A percentile compares a stretch with the other conserved stretches of the same genome.
phyloP scores from a whole-genome alignment of 495 filamentous ascomycete species.

The Aspergillus avenaceus region DNA sequence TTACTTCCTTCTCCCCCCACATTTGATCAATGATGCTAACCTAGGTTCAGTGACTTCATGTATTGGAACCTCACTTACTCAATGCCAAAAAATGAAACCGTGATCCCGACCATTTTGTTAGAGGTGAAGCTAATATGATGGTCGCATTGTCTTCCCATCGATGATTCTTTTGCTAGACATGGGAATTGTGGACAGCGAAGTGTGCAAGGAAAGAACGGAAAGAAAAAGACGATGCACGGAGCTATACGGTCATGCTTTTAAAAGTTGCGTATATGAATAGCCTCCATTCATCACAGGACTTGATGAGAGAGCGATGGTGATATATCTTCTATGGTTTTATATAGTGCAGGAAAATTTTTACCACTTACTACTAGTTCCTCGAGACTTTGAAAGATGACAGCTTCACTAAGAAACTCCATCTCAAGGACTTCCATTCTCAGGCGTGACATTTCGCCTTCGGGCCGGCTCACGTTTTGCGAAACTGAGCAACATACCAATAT shows the following conservation, averaged over 20 bases:
- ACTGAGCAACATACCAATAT: conserved; percentile 66
- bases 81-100: conserved; percentile 24
- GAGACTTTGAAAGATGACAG: neutral
- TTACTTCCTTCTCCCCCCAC: too few species aligned
- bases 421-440: neutral
- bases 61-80: conserved; percentile 36
- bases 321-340: too few species aligned
- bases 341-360: neutral
- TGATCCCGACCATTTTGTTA: conserved; percentile 22
- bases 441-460: neutral
- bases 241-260: neutral
- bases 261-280: too few species aligned
- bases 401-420: neutral
- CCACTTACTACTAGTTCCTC: neutral
- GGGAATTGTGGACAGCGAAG: too few species aligned
- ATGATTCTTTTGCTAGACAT: too few species aligned
- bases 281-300: too few species aligned
- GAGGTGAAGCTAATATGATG: conserved; percentile 13
- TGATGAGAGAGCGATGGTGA: too few species aligned
- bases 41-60: conserved; percentile 22
- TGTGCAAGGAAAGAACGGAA: too few species aligned
- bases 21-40: too few species aligned
- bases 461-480: conserved; percentile 45
- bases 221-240: too few species aligned
- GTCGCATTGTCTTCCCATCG: neutral